phyloP scores from a whole-genome alignment of 495 filamentous ascomycete species.

The Trichodelitschia bisporula region DNA sequence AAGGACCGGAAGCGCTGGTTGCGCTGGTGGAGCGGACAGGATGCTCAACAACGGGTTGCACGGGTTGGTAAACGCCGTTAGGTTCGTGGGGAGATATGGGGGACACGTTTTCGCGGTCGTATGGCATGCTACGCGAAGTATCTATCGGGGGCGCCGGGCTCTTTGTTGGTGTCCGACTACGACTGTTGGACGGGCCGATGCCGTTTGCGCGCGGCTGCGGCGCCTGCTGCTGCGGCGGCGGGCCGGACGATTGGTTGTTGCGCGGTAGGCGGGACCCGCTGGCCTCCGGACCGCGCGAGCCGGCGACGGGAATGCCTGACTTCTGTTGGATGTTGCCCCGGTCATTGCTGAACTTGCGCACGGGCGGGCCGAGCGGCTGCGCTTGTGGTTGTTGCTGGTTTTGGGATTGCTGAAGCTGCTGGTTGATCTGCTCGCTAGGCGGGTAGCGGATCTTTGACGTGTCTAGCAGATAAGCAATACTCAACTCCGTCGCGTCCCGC shows the following conservation, averaged over 20 bases:
- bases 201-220: slow-evolving; percentile 43
- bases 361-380: background rate
- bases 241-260: slow-evolving; percentile 36
- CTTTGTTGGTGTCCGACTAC: slow-evolving; percentile 22
- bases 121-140: slow-evolving; percentile 20
- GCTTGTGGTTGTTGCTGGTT: slow-evolving; percentile 2
- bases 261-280: background rate
- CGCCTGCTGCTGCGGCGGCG: slow-evolving; percentile 67
- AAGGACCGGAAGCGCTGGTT: slow-evolving; percentile 4
- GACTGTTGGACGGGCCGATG: slow-evolving; percentile 21
- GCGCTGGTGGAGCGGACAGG: slow-evolving; percentile 1
- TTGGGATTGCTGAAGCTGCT: slow-evolving; percentile 2
- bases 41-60: background rate
- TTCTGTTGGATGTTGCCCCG: no score
- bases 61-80: background rate
- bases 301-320: no score
- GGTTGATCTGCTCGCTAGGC: slow-evolving; percentile 34
- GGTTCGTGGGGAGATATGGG: background rate
- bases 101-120: slow-evolving; percentile 22
- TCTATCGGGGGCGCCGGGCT: slow-evolving; percentile 26
- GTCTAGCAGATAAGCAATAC: slow-evolving; percentile 75
- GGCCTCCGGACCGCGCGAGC: background rate
- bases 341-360: background rate
- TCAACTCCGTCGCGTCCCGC: slow-evolving; percentile 56
- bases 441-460: slow-evolving; percentile 93